Percentiles rank a stretch among this genome's conserved stretches.
Conservation (phyloP, 2,329 filamentous ascomycete species). For the Fusarium equiseti region DNA sequence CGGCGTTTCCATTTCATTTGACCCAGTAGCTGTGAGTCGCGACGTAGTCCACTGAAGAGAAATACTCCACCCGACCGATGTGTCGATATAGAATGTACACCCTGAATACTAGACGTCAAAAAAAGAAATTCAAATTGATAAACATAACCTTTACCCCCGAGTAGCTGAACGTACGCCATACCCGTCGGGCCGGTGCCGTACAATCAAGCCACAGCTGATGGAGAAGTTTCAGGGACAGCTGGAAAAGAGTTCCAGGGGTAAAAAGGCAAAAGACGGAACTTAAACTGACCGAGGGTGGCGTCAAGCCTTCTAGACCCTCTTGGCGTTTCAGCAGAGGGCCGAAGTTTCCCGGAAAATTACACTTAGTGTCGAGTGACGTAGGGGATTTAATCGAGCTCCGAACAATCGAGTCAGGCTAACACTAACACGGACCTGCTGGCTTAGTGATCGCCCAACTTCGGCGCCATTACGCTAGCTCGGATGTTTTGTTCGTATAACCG, state of each 20-base stretch:
- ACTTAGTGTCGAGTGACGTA: background rate
- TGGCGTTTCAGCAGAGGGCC: background rate
- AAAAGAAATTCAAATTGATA: background rate
- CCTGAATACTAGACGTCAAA: background rate
- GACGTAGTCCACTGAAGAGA: background rate
- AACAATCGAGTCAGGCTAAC: background rate
- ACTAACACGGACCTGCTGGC: background rate
- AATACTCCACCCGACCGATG: background rate
- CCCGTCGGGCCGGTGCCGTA: background rate
- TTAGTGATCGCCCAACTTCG: background rate
- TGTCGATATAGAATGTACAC: fast-evolving
- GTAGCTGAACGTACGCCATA: background rate
- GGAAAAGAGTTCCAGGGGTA: background rate
- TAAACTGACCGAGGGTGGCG: background rate
- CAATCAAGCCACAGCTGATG: background rate
- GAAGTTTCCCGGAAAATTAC: background rate
- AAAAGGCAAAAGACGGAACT: background rate
- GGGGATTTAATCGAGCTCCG: background rate
- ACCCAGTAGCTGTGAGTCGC: background rate
- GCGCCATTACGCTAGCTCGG: background rate
- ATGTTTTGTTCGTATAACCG: background rate
- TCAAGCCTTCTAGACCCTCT: background rate
- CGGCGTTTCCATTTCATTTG: background rate
- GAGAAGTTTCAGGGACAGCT: background rate
- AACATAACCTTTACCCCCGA: background rate